Conservation (phyloP, 495 filamentous ascomycete species). For the Neurospora sp. region DNA sequence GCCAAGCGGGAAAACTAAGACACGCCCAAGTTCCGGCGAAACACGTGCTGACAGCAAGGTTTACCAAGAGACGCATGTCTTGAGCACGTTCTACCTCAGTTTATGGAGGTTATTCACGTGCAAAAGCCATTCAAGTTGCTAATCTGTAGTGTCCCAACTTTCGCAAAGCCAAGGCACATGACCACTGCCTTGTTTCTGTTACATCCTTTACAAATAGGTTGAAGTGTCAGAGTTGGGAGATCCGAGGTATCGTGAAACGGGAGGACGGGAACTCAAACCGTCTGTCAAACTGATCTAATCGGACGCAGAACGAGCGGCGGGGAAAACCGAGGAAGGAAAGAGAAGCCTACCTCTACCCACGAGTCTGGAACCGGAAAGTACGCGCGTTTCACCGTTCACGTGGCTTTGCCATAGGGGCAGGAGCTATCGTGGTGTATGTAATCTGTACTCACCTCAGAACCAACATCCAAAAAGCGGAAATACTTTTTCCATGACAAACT, state of each 20-base stretch:
- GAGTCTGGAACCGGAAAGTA: not conserved
- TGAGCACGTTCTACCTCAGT: not conserved
- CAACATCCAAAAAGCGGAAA: not conserved
- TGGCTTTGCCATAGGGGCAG: not conserved
- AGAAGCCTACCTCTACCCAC: not conserved
- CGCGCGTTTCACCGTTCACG: not conserved
- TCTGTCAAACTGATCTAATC: not conserved
- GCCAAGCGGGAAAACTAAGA: not conserved
- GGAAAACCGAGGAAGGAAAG: not conserved
- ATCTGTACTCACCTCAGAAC: not conserved
- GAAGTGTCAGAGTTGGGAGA: not conserved
- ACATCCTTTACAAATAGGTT: not conserved
- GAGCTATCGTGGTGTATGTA: not conserved
- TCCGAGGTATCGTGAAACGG: not conserved
- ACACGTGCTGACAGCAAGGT: not conserved
- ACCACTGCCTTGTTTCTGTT: not conserved
- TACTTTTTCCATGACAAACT: not conserved
- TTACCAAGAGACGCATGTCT: not conserved
- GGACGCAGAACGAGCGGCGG: not conserved
- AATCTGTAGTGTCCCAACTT: not conserved
- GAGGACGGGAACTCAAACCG: not conserved
- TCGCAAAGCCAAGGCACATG: not conserved
- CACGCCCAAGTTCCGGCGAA: not conserved
- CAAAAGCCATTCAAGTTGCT: not conserved
- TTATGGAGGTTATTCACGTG: not conserved